Evolutionary conservation across 1,284 basidiomycete species (phyloP).

Genomic region (Sanghuangporus sanghuang): DNA sequence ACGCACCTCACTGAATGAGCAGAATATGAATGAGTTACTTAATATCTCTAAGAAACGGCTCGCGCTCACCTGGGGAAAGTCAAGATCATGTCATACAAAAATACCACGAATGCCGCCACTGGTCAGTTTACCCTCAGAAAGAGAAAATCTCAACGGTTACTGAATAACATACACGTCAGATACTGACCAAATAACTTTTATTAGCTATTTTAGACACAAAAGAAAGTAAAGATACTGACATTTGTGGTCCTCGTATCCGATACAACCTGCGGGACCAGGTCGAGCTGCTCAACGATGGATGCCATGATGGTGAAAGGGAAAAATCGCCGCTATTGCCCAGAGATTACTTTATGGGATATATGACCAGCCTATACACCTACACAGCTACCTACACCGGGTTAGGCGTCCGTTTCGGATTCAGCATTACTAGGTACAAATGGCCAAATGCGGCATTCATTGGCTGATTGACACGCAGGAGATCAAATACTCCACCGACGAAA

Average conservation of each 20-base stretch:
- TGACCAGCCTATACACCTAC: not conserved
- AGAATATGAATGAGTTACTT: not conserved
- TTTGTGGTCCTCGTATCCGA: slow-evolving; percentile 1
- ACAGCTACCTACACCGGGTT: not conserved
- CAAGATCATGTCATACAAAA: slow-evolving; percentile 10
- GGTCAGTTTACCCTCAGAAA: not conserved
- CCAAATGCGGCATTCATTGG: not conserved
- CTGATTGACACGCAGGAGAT: not conserved
- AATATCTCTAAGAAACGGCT: not conserved
- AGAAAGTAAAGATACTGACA: not conserved
- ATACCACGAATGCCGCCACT: slow-evolving; percentile 9
- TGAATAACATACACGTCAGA: not conserved
- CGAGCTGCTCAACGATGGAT: not conserved
- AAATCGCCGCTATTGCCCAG: not conserved
- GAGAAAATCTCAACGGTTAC: not conserved
- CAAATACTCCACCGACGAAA: not conserved
- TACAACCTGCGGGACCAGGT: not conserved
- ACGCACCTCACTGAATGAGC: not conserved
- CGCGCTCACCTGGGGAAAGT: slow-evolving; percentile 2
- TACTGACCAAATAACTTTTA: not conserved
- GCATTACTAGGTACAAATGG: not conserved
- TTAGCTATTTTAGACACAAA: not conserved
- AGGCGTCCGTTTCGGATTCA: not conserved
- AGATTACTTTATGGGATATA: not conserved
- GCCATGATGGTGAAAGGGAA: not conserved